phyloP scores from a whole-genome alignment of 768 basidiomycete species.

The Mycena rebaudengoi region DNA sequence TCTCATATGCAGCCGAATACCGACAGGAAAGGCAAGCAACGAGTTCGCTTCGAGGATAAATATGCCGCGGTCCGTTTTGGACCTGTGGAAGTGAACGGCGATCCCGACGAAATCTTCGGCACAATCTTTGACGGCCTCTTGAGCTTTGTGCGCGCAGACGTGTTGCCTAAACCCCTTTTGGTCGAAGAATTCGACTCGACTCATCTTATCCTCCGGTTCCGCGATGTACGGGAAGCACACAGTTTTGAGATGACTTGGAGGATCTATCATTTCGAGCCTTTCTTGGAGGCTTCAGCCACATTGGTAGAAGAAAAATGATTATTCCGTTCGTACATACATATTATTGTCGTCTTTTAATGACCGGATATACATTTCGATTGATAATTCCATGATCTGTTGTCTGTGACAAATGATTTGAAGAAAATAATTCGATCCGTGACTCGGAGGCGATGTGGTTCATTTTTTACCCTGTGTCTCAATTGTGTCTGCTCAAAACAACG shows the following conservation, averaged over 20 bases:
- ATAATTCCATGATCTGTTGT: too few species aligned
- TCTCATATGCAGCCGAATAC: not conserved
- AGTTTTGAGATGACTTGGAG: slow-evolving; percentile 7
- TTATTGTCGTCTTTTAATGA: too few species aligned
- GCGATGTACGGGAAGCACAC: not conserved
- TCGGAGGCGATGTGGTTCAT: too few species aligned
- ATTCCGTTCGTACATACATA: too few species aligned
- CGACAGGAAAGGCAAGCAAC: not conserved
- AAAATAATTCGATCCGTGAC: too few species aligned
- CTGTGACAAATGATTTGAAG: too few species aligned
- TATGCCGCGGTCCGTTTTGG: not conserved
- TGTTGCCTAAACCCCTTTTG: not conserved
- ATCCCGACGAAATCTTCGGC: not conserved
- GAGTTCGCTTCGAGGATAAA: not conserved
- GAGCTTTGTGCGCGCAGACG: not conserved
- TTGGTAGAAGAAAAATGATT: not conserved
- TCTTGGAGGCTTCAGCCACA: not conserved
- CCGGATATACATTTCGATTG: too few species aligned
- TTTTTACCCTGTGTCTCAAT: too few species aligned
- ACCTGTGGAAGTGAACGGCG: not conserved
- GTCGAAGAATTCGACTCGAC: not conserved
- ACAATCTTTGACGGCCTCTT: not conserved
- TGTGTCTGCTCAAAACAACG: too few species aligned
- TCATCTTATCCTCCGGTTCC: not conserved
- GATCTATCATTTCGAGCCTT: not conserved